Conservation (phyloP, 805 yeast species). For the Zygosaccharomyces lentus region DNA sequence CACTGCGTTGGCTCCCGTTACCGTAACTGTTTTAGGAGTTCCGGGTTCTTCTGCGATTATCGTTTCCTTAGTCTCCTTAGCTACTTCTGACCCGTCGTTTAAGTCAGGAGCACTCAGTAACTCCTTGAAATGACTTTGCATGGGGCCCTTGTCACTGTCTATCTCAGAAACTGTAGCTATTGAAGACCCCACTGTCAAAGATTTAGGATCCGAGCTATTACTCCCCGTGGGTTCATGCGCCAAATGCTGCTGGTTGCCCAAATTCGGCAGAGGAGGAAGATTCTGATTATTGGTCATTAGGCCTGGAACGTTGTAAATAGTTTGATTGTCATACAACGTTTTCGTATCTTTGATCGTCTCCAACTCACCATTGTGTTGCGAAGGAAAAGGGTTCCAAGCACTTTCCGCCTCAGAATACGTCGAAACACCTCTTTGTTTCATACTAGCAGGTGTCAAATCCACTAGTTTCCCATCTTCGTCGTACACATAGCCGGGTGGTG, state of each 20-base stretch:
- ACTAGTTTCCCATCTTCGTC: conserved; percentile 34
- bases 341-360: conserved; percentile 35
- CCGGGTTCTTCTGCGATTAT: background rate
- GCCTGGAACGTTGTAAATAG: conserved; percentile 37
- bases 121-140: conserved; percentile 15
- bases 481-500: conserved; percentile 34
- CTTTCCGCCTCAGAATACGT: conserved; percentile 35
- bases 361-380: conserved; percentile 24
- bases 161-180: conserved; percentile 8
- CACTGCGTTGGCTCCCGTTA: conserved; percentile 29
- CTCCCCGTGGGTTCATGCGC: conserved; percentile 5
- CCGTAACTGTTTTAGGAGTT: background rate
- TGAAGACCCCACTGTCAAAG: conserved; percentile 8
- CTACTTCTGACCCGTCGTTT: conserved; percentile 28
- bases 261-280: conserved; percentile 34
- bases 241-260: background rate
- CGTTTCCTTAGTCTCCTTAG: conserved; percentile 39
- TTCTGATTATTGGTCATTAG: conserved; percentile 24
- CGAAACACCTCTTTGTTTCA: conserved; percentile 28
- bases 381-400: conserved; percentile 37
- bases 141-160: conserved; percentile 11
- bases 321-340: conserved; percentile 35
- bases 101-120: conserved; percentile 19
- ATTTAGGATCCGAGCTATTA: conserved; percentile 14
- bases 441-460: conserved; percentile 31